Evolutionary conservation across 345 rosid genomes (phyloP).

Genomic region (Hypericum perforatum): DNA sequence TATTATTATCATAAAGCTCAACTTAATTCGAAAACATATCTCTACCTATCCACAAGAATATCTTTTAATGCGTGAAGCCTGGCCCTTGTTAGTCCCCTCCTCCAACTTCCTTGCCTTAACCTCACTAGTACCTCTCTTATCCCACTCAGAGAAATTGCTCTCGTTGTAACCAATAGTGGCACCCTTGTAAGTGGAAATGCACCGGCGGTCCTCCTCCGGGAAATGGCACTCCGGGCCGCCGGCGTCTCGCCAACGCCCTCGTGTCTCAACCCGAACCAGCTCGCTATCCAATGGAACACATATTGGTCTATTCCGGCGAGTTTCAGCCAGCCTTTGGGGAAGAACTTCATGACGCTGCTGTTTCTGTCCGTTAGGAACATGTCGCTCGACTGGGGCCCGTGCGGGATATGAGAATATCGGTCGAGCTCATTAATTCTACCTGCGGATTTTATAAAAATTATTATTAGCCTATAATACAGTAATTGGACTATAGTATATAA

Average conservation of each 20-base stretch:
- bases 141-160: slow-evolving; percentile 45
- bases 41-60: slow-evolving; percentile 19
- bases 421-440: slow-evolving; percentile 57
- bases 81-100: background rate
- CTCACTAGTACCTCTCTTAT: slow-evolving; percentile 32
- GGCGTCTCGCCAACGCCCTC: slow-evolving; percentile 70
- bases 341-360: slow-evolving; percentile 74
- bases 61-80: slow-evolving; percentile 11
- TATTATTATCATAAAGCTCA: too few relatives aligned
- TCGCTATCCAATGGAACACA: slow-evolving; percentile 60
- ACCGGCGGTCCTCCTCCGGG: slow-evolving; percentile 46
- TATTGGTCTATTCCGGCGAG: slow-evolving; percentile 70
- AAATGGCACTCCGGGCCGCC: slow-evolving; percentile 46
- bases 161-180: slow-evolving; percentile 48
- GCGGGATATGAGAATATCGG: slow-evolving; percentile 58
- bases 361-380: slow-evolving; percentile 58
- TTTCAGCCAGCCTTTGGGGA: slow-evolving; percentile 66
- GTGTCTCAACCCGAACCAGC: slow-evolving; percentile 76
- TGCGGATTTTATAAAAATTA: slow-evolving; percentile 9
- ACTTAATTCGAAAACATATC: too few relatives aligned
- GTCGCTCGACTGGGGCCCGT: slow-evolving; percentile 76
- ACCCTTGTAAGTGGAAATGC: slow-evolving; percentile 59
- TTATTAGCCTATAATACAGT: background rate
- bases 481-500: too few relatives aligned
- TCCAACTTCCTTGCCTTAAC: slow-evolving; percentile 24